Evolutionary conservation across 208 protist genomes (phyloP), one percentile per base, ranked within the genome.

Genomic region (Acanthamoeba castellanii): DNA sequence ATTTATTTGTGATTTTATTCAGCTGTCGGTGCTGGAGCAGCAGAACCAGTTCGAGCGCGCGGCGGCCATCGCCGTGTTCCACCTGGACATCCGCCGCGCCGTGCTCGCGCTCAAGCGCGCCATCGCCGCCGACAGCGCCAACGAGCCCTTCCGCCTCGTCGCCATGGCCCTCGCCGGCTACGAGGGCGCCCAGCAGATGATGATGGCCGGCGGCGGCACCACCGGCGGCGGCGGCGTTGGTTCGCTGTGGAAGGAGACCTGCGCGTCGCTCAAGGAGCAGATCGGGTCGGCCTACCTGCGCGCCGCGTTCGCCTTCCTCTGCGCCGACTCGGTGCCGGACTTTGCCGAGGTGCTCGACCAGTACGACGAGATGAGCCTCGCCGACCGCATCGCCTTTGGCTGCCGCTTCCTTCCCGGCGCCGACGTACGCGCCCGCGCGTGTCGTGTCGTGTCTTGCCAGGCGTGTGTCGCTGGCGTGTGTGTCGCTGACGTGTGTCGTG

Each of bases 91-190:
- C 30, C 87, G 92, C 20, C 94, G 95, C 25, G 95, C 96, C 4
- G 94, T 96, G 20, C 72, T 78, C 13, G 47, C 88, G 22, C 94
- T 95, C 59, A 89, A 94, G 78, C 30, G 68, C 42, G 89, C 50
- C 70, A 82, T 76, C 34, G 85, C 85, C 22, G 64, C 85, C 34
- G 85, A 74, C 34, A 55, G 57, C 30, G 20, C 85, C 14, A 30
- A 74, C 78, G 45, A 92, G 59, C 74, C 55, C 30, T 92, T 55
- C 42, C 85, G 59, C 20, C 85, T 97, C 18, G 64, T 97, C 3
- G 92, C 96, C 11, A 93, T 97, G 57, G 95, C 96, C 7, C 72
- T 97, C 2, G 94, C 96, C 52, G 96, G 96, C 16, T 96, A 95
- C 27, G 94, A 91, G 55, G 76, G 76, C 45, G 76, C 76, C 11